Evolutionary conservation across 1,284 basidiomycete species (phyloP).

Genomic region (Apiotrichum laibachii): DNA sequence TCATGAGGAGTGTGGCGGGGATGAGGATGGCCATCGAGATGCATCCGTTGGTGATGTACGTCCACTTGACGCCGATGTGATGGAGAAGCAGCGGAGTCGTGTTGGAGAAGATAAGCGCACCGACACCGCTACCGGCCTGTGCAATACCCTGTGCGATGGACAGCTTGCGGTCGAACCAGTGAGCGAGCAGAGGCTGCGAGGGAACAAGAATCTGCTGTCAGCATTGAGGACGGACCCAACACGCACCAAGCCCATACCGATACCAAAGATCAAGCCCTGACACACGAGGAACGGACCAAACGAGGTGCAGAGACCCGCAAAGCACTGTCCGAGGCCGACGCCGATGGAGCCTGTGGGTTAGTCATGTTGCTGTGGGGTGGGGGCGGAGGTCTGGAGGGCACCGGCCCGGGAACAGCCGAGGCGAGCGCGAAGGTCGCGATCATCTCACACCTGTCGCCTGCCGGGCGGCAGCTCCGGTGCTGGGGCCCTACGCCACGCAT

Average conservation of each 20-base stretch:
- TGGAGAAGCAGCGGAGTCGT: slow-evolving; percentile 44
- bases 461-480: too few relatives aligned
- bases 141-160: slow-evolving; percentile 44
- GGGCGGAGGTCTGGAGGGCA: too few relatives aligned
- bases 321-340: slow-evolving; percentile 37
- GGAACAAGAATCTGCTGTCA: slow-evolving; percentile 38
- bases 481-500: too few relatives aligned
- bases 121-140: slow-evolving; percentile 45
- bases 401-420: too few relatives aligned
- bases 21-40: slow-evolving; percentile 46
- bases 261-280: slow-evolving; percentile 42
- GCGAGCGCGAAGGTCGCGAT: too few relatives aligned
- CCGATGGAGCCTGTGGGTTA: slow-evolving; percentile 24
- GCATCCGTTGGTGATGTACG: slow-evolving; percentile 49
- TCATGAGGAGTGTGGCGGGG: slow-evolving; percentile 44
- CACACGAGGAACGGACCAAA: slow-evolving; percentile 37
- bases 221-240: too few relatives aligned
- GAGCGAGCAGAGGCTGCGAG: slow-evolving; percentile 43
- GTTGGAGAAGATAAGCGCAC: slow-evolving; percentile 46
- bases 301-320: slow-evolving; percentile 32
- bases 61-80: slow-evolving; percentile 41
- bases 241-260: slow-evolving; percentile 34
- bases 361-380: not conserved
- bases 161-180: slow-evolving; percentile 48
- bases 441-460: too few relatives aligned